Evolutionary conservation across 139 green algal genomes (phyloP), one percentile per base, ranked within the genome.

Genomic region (Chlorella sp.): DNA sequence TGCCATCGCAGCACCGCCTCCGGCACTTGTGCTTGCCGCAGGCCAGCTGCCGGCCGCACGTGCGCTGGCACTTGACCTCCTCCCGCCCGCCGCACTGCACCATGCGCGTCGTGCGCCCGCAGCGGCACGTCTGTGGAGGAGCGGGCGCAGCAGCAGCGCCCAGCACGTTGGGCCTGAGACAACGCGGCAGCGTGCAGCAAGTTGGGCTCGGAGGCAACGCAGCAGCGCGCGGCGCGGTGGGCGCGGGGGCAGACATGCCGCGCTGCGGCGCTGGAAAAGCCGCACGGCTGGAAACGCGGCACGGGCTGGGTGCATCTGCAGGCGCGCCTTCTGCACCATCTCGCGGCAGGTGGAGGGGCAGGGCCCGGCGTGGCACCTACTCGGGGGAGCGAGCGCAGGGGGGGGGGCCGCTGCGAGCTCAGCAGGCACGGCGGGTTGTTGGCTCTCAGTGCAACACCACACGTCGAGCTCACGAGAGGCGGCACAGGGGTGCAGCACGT

Each of bases 1-100:
- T 68, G 46, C 92, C 93, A 43, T 91, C 83, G 78, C 93, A 97
- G 89, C 93, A 97, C 76, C 92, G 92, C 0, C 88, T 84, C 75
- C 91, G 92, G 85, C 93, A 97, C 7, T 77, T 71, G 71, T 97
- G 93, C 3, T 77, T 71, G 38, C 58, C 76, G 84, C 91, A 96
- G 29, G 84, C 79, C 62, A 86, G 83, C 79, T 97, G 87, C 71
- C 93, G 97, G 36, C 75, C 69, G 8, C 93, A 77, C 27, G 90
- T 82, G 43, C 84, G 70, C 36, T 71, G 55, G 72, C 90, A 95
- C 55, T 87, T 82, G 65, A 89, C 43, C 69, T 38, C 36, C 36
- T 5, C 21, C 21, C 29, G 25, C 61, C 36, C 58, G 42, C 72
- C n/a, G n/a, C n/a, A n/a, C 59, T 78, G 72, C 71, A 82, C 63